phyloP scores from a whole-genome alignment of 176 grass and related monocot genomes.

The Saccharum spontaneum region DNA sequence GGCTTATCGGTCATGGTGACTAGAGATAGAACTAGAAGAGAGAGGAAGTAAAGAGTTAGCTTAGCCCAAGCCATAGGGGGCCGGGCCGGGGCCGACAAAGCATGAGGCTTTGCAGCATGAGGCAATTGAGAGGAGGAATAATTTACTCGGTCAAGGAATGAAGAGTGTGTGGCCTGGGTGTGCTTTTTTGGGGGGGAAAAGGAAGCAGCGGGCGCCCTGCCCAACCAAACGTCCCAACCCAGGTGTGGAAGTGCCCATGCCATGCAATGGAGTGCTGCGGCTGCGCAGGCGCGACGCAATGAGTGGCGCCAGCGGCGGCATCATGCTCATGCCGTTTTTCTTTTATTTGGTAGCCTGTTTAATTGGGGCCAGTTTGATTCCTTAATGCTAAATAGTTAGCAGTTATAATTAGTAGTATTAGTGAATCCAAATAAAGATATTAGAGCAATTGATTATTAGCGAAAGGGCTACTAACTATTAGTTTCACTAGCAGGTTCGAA shows the following conservation, averaged over 20 bases:
- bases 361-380: background rate
- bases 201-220: constrained; percentile 27
- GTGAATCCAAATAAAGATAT: too few species aligned
- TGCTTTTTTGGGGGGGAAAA: background rate
- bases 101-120: constrained; percentile 85
- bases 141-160: constrained; percentile 38
- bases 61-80: background rate
- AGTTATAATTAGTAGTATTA: too few species aligned
- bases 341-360: background rate
- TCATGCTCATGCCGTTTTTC: background rate
- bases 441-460: background rate
- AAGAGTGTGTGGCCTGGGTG: too few species aligned
- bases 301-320: constrained; percentile 14
- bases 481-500: too few species aligned
- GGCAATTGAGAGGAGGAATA: constrained; percentile 55
- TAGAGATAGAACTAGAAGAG: background rate
- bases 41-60: background rate
- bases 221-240: constrained; percentile 27
- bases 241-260: constrained; percentile 14
- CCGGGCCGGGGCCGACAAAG: constrained; percentile 62
- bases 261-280: constrained; percentile 36
- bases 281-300: background rate
- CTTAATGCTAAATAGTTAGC: too few species aligned
- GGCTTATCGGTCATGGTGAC: background rate
- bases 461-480: too few species aligned